Evolutionary conservation across 768 basidiomycete species (phyloP), one percentile per base, ranked within the genome.

Genomic region (Trichaptum fuscoviolaceum): DNA sequence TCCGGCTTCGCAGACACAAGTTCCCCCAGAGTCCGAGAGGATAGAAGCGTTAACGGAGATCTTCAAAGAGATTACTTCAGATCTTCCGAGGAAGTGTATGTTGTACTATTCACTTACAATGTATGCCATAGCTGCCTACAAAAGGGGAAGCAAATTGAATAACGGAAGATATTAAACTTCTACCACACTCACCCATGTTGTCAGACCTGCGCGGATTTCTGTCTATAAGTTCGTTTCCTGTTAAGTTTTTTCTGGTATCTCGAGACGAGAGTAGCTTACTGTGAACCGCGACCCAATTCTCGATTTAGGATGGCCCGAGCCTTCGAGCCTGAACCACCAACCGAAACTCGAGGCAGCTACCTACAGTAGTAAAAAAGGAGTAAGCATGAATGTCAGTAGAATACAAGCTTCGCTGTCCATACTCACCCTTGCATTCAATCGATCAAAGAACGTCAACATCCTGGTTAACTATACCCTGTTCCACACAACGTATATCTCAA

Each of bases 31-130:
- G 70, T 88, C 86, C 2, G 86, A 81, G 35, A 95, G 73, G 69
- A 95, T 92, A 18, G 88, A 80, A 6, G 93, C 91, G 72, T 95
- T 95, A 72, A 95, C 93, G 26, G 91, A 90, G 68, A 93, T 92
- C 89, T 92, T 68, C 20, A 5, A 18, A 10, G 36, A 60, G 7
- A 27, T 58, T 5, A 60, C 9, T 7, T 4, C 10, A 27, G 42
- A 25, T 12, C n/a, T 26, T 58, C 57, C 67, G 57, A 65, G 64
- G 57, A 66, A 65, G 18, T 24, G 24, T 23, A 7, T 36, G 36
- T 35, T 63, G 7, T 35, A 66, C 64, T n/a, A n/a, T 58, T 65
- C 24, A 72, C 86, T 70, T 66, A 90, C 90, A 67, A 93, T 92
- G 77, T 93, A 93, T 23, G 91, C 88, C 92, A 92, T 93, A 35